phyloP scores from a whole-genome alignment of 306 rosid genomes.

The Vicia sativa region DNA sequence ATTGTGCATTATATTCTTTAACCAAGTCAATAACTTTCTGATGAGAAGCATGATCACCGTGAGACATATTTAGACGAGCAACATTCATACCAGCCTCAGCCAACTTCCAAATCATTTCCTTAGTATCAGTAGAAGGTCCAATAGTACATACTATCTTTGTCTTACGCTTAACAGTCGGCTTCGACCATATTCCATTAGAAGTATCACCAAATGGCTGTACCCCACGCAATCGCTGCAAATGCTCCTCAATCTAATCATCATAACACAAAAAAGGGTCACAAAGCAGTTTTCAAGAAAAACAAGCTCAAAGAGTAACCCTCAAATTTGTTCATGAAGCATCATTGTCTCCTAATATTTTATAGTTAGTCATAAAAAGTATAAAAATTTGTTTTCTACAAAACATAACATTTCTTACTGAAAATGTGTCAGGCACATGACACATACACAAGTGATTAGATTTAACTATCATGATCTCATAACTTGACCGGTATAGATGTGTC shows the following conservation, averaged over 20 bases:
- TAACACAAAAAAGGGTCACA: constrained; percentile 35
- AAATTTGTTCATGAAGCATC: not conserved
- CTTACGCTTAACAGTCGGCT: constrained; percentile 79
- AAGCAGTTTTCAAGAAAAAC: not conserved
- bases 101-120: constrained; percentile 93
- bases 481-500: not conserved
- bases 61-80: constrained; percentile 92
- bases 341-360: not conserved
- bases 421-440: not conserved
- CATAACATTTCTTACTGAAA: not conserved
- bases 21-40: constrained; percentile 91
- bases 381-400: not conserved
- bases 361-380: not conserved
- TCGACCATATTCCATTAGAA: constrained; percentile 71
- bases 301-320: not conserved
- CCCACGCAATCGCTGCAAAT: constrained; percentile 56
- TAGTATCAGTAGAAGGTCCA: constrained; percentile 86
- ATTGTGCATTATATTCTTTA: constrained; percentile 78
- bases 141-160: constrained; percentile 93
- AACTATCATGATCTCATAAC: not conserved
- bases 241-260: constrained; percentile 56
- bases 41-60: constrained; percentile 92
- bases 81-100: constrained; percentile 97
- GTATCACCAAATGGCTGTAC: constrained; percentile 52
- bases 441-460: not conserved